These are phyloP conservation scores for Monosporascus sp. DNA, from an alignment of 2,329 filamentous ascomycete genomes.

Conservation along the genomic window DNA sequence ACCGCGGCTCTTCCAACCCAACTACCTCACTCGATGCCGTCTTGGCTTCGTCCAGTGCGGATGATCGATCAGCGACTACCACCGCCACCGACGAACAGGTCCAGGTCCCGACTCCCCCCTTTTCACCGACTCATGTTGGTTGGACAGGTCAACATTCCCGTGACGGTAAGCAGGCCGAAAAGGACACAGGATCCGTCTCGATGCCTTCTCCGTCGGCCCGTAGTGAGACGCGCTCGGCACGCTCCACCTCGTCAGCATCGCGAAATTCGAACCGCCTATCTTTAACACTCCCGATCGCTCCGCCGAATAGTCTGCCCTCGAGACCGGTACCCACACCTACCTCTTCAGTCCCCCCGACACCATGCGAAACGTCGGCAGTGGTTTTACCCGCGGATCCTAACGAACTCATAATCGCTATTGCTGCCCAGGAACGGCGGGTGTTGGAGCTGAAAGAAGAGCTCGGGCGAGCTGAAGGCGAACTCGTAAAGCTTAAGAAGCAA, in stretches of 20 bases:
- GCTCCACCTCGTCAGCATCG: conserved; percentile 48
- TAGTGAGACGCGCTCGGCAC: conserved; percentile 42
- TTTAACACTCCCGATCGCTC: conserved; percentile 56
- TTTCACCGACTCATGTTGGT: conserved; percentile 11
- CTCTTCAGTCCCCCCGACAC: conserved; percentile 45
- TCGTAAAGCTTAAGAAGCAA: conserved; percentile 73
- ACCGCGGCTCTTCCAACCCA: conserved; percentile 15
- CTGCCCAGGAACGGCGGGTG: conserved; percentile 84
- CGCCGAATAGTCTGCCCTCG: conserved; percentile 46
- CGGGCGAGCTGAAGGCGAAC: conserved; percentile 71
- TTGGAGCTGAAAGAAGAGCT: conserved; percentile 89
- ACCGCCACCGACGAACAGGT: conserved; percentile 8
- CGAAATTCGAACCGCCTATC: conserved; percentile 55
- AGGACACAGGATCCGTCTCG: conserved; percentile 23
- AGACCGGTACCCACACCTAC: conserved; percentile 48
- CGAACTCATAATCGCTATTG: conserved; percentile 81
- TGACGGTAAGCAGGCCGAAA: conserved; percentile 12
- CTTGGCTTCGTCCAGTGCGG: conserved; percentile 16
- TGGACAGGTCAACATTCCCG: conserved; percentile 5
- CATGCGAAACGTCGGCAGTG: conserved; percentile 38
- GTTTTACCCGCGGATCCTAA: conserved; percentile 50
- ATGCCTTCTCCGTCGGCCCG: conserved; percentile 33
- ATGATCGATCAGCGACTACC: conserved; percentile 6
- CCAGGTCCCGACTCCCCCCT: conserved; percentile 3
- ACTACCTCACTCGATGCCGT: conserved; percentile 22